Evolutionary conservation across 805 yeast genomes (phyloP).

Genomic region (Saccharomycopsis fibuligera): DNA sequence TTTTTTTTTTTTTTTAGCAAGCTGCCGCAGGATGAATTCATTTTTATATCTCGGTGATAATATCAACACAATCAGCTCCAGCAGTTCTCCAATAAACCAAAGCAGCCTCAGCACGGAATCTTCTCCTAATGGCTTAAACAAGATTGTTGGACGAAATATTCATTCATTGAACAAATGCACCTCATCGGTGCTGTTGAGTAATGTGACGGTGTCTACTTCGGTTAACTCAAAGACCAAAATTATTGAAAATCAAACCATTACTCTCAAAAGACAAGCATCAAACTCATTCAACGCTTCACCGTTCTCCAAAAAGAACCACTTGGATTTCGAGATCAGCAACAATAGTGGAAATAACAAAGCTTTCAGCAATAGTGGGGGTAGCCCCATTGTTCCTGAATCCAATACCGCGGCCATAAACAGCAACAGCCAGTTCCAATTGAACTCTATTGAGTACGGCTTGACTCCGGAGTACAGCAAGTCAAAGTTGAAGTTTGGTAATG

Average conservation of each 20-base stretch:
- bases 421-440: conserved; percentile 3
- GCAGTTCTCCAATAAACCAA: not conserved
- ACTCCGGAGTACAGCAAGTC: not conserved
- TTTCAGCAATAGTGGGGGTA: not conserved
- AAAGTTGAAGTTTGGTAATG: not conserved
- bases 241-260: conserved; percentile 21
- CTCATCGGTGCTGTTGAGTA: conserved; percentile 17
- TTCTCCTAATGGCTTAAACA: not conserved
- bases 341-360: not conserved
- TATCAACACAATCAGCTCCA: conserved; percentile 4
- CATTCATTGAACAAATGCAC: conserved; percentile 5
- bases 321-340: not conserved
- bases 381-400: not conserved
- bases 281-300: conserved; percentile 4
- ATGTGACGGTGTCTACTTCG: conserved; percentile 22
- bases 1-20: no score
- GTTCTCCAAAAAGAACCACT: conserved; percentile 9
- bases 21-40: no score
- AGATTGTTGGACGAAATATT: not conserved
- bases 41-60: conserved; percentile 4
- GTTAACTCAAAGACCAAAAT: conserved; percentile 20
- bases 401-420: not conserved
- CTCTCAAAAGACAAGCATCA: conserved; percentile 19
- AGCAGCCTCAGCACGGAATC: not conserved
- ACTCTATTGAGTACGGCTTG: conserved; percentile 5